Conservation (phyloP, 139 green algal genomes). For the Marvania coccoides region DNA sequence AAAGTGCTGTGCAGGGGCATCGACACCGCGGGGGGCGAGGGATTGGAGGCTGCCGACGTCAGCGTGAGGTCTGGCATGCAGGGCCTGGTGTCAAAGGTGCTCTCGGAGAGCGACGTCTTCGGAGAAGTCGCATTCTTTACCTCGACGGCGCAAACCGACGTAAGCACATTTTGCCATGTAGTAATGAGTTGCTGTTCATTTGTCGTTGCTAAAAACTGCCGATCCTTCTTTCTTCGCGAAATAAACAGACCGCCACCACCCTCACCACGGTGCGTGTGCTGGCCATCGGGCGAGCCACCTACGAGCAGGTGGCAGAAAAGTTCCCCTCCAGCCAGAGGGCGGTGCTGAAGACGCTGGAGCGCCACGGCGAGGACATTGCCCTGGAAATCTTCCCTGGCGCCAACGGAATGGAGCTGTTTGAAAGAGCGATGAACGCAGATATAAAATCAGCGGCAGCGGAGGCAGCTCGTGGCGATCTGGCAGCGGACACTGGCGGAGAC, state of each 20-base stretch:
- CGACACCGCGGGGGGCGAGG: too few relatives aligned
- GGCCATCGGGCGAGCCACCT: constrained; percentile 3
- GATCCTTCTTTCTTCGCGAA: too few relatives aligned
- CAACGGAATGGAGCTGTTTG: neutral
- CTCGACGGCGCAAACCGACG: constrained; percentile 1
- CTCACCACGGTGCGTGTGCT: constrained; percentile 9
- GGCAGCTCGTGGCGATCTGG: neutral
- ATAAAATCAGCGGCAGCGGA: neutral
- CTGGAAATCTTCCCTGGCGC: neutral
- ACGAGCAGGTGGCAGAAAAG: constrained; percentile 8
- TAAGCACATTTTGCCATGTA: too few relatives aligned
- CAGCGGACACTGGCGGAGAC: neutral
- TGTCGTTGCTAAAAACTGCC: too few relatives aligned
- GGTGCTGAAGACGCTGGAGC: constrained; percentile 12
- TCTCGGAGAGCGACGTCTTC: constrained; percentile 10
- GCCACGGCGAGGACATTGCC: neutral
- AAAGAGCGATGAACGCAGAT: neutral
- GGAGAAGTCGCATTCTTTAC: constrained; percentile 11
- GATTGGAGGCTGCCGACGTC: too few relatives aligned
- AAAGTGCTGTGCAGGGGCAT: neutral
- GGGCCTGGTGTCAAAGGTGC: too few relatives aligned
- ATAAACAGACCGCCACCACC: neutral
- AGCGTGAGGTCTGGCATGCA: too few relatives aligned
- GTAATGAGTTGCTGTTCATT: too few relatives aligned
- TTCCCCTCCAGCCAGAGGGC: constrained; percentile 7